Percentiles rank a stretch among this genome's conserved stretches.
Conservation (phyloP, 768 basidiomycete genomes). For the Pleurotus giganteus region DNA sequence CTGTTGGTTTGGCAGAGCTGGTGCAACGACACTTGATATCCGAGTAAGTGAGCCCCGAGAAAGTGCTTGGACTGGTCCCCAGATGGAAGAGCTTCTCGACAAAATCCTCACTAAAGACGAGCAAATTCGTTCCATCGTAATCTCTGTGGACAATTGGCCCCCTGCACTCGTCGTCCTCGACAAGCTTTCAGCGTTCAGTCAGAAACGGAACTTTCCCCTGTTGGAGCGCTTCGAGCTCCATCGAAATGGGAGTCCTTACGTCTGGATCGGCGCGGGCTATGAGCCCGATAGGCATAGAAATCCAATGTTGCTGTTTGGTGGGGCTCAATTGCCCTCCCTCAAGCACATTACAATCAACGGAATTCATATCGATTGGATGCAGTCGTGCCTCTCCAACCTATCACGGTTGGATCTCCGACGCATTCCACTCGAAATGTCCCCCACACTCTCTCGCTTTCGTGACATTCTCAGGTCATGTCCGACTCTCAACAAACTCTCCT, state of each 20-base stretch:
- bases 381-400: conserved; percentile 49
- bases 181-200: conserved; percentile 38
- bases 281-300: conserved; percentile 29
- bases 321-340: conserved; percentile 42
- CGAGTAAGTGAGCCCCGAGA: conserved; percentile 48
- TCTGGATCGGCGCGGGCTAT: conserved; percentile 42
- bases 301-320: conserved; percentile 48
- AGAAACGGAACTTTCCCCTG: conserved; percentile 31
- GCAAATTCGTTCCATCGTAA: conserved; percentile 58
- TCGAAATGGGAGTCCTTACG: conserved; percentile 46
- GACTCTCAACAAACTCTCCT: conserved; percentile 48
- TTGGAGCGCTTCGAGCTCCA: conserved; percentile 69
- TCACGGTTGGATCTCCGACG: conserved; percentile 63
- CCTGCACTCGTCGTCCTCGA: conserved; percentile 50
- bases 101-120: conserved; percentile 48
- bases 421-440: conserved; percentile 51
- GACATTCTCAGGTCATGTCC: conserved; percentile 49
- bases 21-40: conserved; percentile 54
- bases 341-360: conserved; percentile 55
- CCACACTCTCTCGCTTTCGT: conserved; percentile 49
- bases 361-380: conserved; percentile 59
- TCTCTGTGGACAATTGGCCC: conserved; percentile 57
- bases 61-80: conserved; percentile 27
- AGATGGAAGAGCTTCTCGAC: conserved; percentile 49
- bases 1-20: conserved; percentile 58